Conservation (phyloP, 306 rosid species). For the Dalbergia cultrata region DNA sequence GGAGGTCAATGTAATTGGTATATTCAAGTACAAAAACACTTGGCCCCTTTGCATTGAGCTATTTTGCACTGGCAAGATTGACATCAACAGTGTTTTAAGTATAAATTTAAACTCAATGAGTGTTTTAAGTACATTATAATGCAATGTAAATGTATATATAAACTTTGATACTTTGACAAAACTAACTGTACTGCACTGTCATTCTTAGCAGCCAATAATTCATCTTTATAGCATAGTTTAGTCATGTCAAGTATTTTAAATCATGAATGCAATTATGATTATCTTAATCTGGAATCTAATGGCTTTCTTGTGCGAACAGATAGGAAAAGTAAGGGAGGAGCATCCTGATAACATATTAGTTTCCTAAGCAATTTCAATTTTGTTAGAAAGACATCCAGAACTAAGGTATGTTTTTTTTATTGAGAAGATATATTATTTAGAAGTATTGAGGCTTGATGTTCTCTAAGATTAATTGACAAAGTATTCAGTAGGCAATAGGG, state of each 20-base stretch:
- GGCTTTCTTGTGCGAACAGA: constrained; percentile 52
- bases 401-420: constrained; percentile 57
- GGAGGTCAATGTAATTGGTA: too few relatives aligned
- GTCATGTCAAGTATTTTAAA: constrained; percentile 12
- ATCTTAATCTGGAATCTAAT: constrained; percentile 38
- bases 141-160: too few relatives aligned
- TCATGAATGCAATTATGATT: constrained; percentile 1
- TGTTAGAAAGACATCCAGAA: constrained; percentile 68
- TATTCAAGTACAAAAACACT: too few relatives aligned
- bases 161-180: too few relatives aligned
- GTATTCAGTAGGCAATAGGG: constrained; percentile 66
- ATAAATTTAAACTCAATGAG: too few relatives aligned
- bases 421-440: constrained; percentile 9
- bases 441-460: constrained; percentile 26
- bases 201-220: constrained; percentile 37
- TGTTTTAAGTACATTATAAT: too few relatives aligned
- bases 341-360: constrained; percentile 70
- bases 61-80: too few relatives aligned
- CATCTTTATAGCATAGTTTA: constrained; percentile 7
- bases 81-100: too few relatives aligned
- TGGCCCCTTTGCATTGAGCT: too few relatives aligned
- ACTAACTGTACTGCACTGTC: too few relatives aligned
- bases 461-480: constrained; percentile 24
- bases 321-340: constrained; percentile 76
- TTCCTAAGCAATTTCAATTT: constrained; percentile 66